Evolutionary conservation across 139 green algal species (phyloP).

Genomic region (Chlamydomonas sp.): DNA sequence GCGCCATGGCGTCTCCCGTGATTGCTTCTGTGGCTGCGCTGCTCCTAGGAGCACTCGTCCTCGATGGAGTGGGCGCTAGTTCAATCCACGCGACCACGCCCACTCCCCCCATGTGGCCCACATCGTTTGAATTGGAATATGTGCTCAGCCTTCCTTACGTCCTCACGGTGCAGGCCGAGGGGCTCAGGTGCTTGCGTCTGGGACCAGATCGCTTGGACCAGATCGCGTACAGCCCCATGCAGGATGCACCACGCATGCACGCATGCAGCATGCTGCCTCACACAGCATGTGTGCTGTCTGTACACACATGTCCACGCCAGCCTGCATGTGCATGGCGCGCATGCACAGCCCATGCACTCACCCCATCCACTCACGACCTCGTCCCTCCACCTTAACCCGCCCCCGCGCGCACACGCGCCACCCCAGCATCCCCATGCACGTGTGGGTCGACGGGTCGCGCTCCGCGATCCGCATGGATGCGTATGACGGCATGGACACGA

Average conservation of each 20-base stretch:
- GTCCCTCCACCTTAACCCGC: neutral
- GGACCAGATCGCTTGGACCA: no score
- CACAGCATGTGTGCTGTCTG: neutral
- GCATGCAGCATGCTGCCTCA: no score
- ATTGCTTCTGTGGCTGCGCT: no score
- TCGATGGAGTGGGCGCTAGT: no score
- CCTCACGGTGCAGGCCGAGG: neutral
- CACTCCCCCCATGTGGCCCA: neutral
- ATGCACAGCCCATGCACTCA: neutral
- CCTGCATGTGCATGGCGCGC: no score
- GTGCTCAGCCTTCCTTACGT: neutral
- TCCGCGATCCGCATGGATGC: constrained; percentile 1
- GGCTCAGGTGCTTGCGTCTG: constrained; percentile 3
- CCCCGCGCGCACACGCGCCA: neutral
- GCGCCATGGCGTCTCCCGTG: no score
- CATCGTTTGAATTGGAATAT: constrained; percentile 9
- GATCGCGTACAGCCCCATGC: no score
- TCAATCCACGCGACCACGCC: no score
- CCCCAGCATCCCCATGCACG: constrained; percentile 7
- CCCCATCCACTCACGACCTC: neutral
- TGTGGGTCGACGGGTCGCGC: neutral
- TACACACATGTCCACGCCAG: neutral
- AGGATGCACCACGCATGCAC: no score
- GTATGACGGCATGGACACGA: constrained; percentile 4
- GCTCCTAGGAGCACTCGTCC: no score